Evolutionary conservation across 257 asterid species (phyloP), one percentile per base, ranked within the genome.

Genomic region (Paulownia fortunei): DNA sequence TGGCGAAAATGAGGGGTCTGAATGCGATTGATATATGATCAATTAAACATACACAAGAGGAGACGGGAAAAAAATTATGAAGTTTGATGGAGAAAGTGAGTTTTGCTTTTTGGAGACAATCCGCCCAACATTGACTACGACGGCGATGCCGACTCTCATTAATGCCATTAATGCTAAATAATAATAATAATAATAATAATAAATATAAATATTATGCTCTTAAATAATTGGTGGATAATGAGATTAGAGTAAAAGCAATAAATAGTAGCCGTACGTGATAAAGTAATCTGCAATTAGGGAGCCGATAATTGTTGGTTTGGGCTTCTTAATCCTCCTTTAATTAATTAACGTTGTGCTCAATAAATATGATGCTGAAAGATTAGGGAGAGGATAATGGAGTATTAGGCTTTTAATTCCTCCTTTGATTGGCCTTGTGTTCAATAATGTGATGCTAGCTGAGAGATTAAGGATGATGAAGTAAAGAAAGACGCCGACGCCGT

Each of bases 1-100:
- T 58, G 74, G 82, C 37, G 82, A 78, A 82, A 82, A 66, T 8
- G 82, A 82, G 61, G 82, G 80, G 74, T 42, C 8, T 13, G 82
- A 82, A 37, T 77, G 82, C 65, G 82, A 82, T 73, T 73, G 82
- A n/a, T n/a, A n/a, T n/a, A n/a, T n/a, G n/a, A 82, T 82, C 77
- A 46, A 47, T 24, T 27, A 21, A 59, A 24, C n/a, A 6, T 0
- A 12, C n/a, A n/a, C n/a, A 47, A 12, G 3, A 21, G 34, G 13
- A 56, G 13, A 47, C 16, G 23, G 39, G 2, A 32, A 52, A 30
- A 19, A 0, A 59, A 23, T 8, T 59, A 6, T n/a, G 13, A 44
- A 49, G 15, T 36, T 19, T 44, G 82, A 82, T 60, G 9, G 77
- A 21, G 80, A 59, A 61, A 73, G 42, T 77, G 39, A 77, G 80